These are phyloP conservation scores for Boletus semigastroideus DNA, from an alignment of 1,284 basidiomycete genomes.

Conservation along the genomic window DNA sequence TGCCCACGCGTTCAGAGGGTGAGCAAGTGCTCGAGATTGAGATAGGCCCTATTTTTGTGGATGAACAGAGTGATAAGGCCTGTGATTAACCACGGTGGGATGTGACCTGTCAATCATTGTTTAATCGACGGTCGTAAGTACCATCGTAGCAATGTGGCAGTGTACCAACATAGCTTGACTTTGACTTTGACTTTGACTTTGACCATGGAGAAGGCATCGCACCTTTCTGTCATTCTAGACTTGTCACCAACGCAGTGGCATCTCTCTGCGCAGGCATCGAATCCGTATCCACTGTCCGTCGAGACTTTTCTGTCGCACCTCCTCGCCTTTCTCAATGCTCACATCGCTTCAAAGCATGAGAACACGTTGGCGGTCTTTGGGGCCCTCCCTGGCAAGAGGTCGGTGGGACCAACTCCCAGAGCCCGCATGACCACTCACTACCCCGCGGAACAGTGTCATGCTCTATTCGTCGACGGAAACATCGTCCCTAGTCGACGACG, in stretches of 20 bases:
- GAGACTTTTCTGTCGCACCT: constrained; percentile 75
- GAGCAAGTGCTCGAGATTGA: neutral
- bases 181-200: neutral
- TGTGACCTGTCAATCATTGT: too few relatives aligned
- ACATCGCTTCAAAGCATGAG: constrained; percentile 87
- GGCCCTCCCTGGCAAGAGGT: constrained; percentile 82
- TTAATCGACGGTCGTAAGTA: too few relatives aligned
- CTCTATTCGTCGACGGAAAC: constrained; percentile 69
- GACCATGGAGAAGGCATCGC: constrained; percentile 56
- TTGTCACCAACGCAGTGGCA: constrained; percentile 83
- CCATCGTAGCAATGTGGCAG: neutral
- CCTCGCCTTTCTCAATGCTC: constrained; percentile 89
- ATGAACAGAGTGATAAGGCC: neutral
- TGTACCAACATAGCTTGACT: neutral
- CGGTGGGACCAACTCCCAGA: constrained; percentile 22
- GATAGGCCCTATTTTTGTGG: neutral
- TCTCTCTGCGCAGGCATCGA: constrained; percentile 50
- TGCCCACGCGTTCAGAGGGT: neutral
- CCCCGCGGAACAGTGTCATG: constrained; percentile 50
- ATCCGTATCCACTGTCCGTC: constrained; percentile 57
- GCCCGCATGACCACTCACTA: constrained; percentile 1
- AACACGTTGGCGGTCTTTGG: constrained; percentile 93
- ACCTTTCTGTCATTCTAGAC: constrained; percentile 82
- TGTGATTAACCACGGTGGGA: neutral
- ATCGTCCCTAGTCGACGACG: constrained; percentile 37